Evolutionary conservation across 2,329 filamentous ascomycete genomes (phyloP).

Genomic region (Cyphellophora attinorum): DNA sequence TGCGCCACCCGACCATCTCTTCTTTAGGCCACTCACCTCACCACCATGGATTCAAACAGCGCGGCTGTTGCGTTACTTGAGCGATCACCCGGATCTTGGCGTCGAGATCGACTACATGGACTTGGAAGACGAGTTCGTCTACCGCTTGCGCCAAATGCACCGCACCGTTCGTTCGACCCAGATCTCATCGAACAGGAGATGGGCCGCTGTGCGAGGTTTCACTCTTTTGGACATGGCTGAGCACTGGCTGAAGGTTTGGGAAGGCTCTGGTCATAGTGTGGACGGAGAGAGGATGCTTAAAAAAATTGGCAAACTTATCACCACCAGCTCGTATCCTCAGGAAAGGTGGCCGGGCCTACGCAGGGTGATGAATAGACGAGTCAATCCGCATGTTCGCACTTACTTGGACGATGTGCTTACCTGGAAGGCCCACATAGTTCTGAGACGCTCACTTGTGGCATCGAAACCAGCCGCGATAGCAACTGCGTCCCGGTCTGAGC

Average conservation of each 20-base stretch:
- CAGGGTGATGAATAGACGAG: no score
- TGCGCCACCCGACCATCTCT: not conserved
- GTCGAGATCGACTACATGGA: conserved; percentile 8
- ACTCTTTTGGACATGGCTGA: not conserved
- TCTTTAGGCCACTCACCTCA: not conserved
- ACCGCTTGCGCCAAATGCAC: not conserved
- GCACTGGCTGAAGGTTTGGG: not conserved
- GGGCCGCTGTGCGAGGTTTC: not conserved
- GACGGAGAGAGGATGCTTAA: no score
- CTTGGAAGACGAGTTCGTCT: not conserved
- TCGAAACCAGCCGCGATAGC: no score
- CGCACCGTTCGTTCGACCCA: not conserved
- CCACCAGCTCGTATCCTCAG: no score
- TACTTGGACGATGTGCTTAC: no score
- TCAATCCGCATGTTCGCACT: no score
- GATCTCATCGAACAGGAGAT: not conserved
- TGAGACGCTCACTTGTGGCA: no score
- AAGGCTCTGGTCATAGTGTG: no score
- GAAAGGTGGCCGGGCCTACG: no score
- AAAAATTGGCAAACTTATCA: no score
- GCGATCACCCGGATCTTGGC: conserved; percentile 10
- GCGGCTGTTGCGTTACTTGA: conserved; percentile 10
- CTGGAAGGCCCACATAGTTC: no score
- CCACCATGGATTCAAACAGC: conserved; percentile 11
- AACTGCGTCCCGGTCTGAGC: no score